These are phyloP conservation scores for Gentiana straminea DNA, from an alignment of 257 asterid genomes.

Conservation along the genomic window DNA sequence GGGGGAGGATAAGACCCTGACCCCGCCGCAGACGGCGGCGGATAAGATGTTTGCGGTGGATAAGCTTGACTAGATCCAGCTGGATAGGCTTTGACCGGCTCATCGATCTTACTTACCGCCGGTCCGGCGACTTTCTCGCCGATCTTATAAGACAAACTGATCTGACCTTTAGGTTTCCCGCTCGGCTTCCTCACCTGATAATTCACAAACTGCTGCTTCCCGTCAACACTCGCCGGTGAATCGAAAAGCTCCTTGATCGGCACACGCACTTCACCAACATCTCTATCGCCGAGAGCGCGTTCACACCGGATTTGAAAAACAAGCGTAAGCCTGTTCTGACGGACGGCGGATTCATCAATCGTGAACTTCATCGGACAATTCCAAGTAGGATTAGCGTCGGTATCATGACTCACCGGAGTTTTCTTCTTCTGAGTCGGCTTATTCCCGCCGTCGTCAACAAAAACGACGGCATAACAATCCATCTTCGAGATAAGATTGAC, in stretches of 20 bases:
- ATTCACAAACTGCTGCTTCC: constrained; percentile 35
- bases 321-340: constrained; percentile 47
- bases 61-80: constrained; percentile 41
- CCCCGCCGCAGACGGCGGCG: constrained; percentile 17
- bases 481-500: constrained; percentile 48
- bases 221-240: constrained; percentile 23
- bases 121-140: constrained; percentile 23
- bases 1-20: constrained; percentile 21
- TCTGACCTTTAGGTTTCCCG: constrained; percentile 69
- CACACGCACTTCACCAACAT: constrained; percentile 57
- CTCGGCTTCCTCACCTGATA: constrained; percentile 72
- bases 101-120: constrained; percentile 14
- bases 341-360: constrained; percentile 45
- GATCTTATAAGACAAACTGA: constrained; percentile 50
- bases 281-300: constrained; percentile 50
- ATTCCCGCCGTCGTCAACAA: constrained; percentile 41
- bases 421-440: constrained; percentile 29
- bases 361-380: constrained; percentile 49
- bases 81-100: constrained; percentile 40
- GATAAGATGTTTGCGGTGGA: constrained; percentile 19
- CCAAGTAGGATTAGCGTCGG: constrained; percentile 59
- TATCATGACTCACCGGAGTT: constrained; percentile 41
- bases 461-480: constrained; percentile 55
- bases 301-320: constrained; percentile 41
- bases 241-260: constrained; percentile 56